These are phyloP conservation scores for Pleurotus tuber-regium DNA, from an alignment of 768 basidiomycete species.

Conservation along the genomic window DNA sequence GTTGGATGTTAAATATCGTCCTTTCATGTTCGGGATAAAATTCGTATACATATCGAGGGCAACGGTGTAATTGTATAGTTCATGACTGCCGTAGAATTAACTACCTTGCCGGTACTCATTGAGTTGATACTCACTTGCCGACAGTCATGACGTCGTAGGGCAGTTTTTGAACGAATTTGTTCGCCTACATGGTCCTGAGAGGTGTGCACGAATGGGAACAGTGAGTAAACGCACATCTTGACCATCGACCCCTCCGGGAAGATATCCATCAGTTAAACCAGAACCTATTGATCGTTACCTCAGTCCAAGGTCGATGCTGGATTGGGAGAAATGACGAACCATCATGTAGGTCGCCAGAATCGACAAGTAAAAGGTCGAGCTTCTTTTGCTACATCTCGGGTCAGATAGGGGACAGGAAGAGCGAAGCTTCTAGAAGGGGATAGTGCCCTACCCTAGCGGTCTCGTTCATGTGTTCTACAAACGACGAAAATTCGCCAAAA, in stretches of 20 bases:
- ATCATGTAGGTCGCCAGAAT: slow-evolving; percentile 79
- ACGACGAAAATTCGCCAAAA: slow-evolving; percentile 84
- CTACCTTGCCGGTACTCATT: too few species aligned
- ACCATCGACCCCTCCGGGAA: slow-evolving; percentile 66
- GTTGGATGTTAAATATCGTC: slow-evolving; percentile 80
- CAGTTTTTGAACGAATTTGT: slow-evolving; percentile 6
- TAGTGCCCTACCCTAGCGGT: slow-evolving; percentile 52
- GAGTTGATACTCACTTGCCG: slow-evolving; percentile 61
- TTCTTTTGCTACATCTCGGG: slow-evolving; percentile 66
- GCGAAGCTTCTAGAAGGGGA: too few species aligned
- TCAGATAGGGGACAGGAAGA: too few species aligned
- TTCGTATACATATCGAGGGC: slow-evolving; percentile 70
- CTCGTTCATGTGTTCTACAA: slow-evolving; percentile 78
- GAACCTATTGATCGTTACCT: too few species aligned
- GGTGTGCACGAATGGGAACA: not conserved
- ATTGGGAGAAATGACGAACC: too few species aligned
- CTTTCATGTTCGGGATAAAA: slow-evolving; percentile 63
- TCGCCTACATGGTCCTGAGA: not conserved
- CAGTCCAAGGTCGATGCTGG: too few species aligned
- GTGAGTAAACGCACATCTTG: slow-evolving; percentile 49
- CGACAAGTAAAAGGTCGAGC: slow-evolving; percentile 81
- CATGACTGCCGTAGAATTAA: slow-evolving; percentile 50
- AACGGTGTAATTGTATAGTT: slow-evolving; percentile 71
- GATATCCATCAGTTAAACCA: slow-evolving; percentile 75
- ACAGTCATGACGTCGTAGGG: slow-evolving; percentile 80